A percentile compares a stretch with the other conserved stretches of the same genome.
These are phyloP conservation scores for Emmonsia crescens DNA, from an alignment of 2,329 filamentous ascomycete species.

Conservation along the genomic window DNA sequence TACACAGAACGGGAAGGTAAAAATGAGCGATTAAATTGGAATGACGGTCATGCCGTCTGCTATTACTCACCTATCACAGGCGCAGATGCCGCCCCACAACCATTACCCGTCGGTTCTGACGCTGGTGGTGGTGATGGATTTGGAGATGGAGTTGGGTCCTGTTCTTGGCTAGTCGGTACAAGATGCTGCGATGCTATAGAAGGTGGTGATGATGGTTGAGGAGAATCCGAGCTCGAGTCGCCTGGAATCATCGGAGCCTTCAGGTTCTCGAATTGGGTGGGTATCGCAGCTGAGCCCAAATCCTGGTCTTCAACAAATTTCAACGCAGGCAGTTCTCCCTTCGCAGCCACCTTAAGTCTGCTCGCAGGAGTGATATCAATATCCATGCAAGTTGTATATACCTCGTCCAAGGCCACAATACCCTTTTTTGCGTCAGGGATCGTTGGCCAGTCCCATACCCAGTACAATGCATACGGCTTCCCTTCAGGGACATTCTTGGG, in stretches of 20 bases:
- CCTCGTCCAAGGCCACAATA: conserved; percentile 31
- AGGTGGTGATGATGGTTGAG: not conserved
- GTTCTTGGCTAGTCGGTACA: not conserved
- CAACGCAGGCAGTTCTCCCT: not conserved
- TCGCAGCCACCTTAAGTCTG: not conserved
- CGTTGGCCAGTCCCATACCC: conserved; percentile 92
- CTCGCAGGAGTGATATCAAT: conserved; percentile 22
- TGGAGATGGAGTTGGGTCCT: not conserved
- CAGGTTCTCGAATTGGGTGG: conserved; percentile 28
- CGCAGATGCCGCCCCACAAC: not conserved
- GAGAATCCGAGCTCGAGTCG: not conserved
- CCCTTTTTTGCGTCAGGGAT: conserved; percentile 25
- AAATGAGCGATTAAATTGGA: not conserved
- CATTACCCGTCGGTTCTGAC: not conserved
- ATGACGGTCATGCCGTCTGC: not conserved
- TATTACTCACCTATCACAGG: not conserved
- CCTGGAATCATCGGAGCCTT: conserved; percentile 8
- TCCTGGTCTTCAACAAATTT: conserved; percentile 21
- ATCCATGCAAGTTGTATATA: conserved; percentile 42
- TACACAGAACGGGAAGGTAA: too few relatives aligned
- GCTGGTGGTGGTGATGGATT: not conserved
- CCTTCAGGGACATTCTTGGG: conserved; percentile 54
- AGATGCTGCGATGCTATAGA: not conserved
- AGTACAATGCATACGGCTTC: conserved; percentile 71
- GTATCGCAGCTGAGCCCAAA: conserved; percentile 30